phyloP scores from a whole-genome alignment of 164 flowering plant species.

The Kalanchoe fedtschenkoi region DNA sequence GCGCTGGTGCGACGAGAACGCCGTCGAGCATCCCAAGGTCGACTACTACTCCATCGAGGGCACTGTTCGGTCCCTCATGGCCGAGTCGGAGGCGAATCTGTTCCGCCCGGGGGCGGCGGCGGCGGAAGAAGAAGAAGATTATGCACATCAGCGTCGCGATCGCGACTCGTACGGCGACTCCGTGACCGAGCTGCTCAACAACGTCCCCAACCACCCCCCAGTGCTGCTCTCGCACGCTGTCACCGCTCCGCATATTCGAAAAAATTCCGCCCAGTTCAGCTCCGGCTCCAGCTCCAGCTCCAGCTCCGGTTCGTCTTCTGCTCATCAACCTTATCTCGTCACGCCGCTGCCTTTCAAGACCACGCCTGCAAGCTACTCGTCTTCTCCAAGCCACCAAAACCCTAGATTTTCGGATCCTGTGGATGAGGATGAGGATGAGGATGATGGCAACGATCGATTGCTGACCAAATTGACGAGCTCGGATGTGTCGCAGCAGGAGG shows the following conservation, averaged over 20 bases:
- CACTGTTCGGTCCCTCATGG: conserved; percentile 26
- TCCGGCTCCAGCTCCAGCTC: too few relatives aligned
- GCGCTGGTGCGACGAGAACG: conserved; percentile 48
- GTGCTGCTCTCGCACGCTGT: conserved; percentile 6
- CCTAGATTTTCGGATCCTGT: conserved; percentile 3
- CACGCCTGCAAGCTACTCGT: conserved; percentile 58
- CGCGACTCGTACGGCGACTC: conserved; percentile 30
- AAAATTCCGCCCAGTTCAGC: not conserved
- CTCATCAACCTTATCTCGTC: conserved; percentile 16
- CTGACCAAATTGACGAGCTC: conserved; percentile 33
- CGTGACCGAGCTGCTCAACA: conserved; percentile 45
- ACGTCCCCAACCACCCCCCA: conserved; percentile 17
- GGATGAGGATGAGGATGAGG: not conserved
- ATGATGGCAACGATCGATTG: conserved; percentile 30
- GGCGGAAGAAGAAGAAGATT: too few relatives aligned
- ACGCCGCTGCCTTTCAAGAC: conserved; percentile 54
- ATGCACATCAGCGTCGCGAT: too few relatives aligned
- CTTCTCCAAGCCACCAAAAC: conserved; percentile 36
- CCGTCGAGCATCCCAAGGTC: conserved; percentile 27
- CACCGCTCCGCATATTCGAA: conserved; percentile 20
- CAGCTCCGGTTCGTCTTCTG: too few relatives aligned
- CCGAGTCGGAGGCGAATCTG: conserved; percentile 3
- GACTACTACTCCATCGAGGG: conserved; percentile 25
- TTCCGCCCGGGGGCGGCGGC: too few relatives aligned
- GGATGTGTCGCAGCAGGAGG: conserved; percentile 64